Evolutionary conservation across 2,329 filamentous ascomycete genomes (phyloP).

Genomic region (Verticillium klebahnii): DNA sequence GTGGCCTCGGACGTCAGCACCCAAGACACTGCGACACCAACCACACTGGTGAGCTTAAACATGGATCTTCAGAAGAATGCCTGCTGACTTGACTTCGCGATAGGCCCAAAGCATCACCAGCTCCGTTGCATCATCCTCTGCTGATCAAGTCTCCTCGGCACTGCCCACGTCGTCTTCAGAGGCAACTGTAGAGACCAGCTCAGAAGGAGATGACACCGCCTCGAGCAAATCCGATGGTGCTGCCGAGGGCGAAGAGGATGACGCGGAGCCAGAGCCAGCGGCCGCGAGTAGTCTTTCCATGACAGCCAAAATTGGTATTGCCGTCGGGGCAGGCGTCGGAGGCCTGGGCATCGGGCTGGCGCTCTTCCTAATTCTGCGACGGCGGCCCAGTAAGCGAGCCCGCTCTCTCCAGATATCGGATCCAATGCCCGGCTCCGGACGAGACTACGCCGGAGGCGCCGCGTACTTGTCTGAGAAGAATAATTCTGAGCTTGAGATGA

Average conservation of each 20-base stretch:
- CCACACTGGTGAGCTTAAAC: conserved; percentile 3
- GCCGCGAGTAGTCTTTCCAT: conserved; percentile 24
- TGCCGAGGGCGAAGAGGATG: conserved; percentile 11
- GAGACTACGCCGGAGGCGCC: conserved; percentile 17
- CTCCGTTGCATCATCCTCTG: background rate
- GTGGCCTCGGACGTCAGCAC: conserved; percentile 11
- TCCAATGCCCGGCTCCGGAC: conserved; percentile 43
- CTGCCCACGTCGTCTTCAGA: conserved; percentile 3
- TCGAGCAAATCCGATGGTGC: conserved; percentile 7
- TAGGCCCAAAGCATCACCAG: background rate
- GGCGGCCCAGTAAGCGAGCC: conserved; percentile 20
- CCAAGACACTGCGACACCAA: conserved; percentile 5
- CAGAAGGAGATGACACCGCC: conserved; percentile 2
- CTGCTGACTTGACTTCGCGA: background rate
- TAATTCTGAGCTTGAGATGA: conserved; percentile 42
- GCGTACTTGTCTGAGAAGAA: conserved; percentile 18
- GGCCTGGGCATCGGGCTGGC: conserved; percentile 33
- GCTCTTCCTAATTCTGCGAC: conserved; percentile 33
- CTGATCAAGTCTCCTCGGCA: background rate
- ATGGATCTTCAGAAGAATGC: background rate
- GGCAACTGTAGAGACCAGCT: background rate
- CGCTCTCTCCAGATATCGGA: conserved; percentile 42
- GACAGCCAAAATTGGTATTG: conserved; percentile 44
- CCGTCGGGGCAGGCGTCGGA: conserved; percentile 38
- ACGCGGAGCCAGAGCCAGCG: background rate